These are phyloP conservation scores for Coelastrella sp. DNA, from an alignment of 139 green algal genomes.

Conservation along the genomic window DNA sequence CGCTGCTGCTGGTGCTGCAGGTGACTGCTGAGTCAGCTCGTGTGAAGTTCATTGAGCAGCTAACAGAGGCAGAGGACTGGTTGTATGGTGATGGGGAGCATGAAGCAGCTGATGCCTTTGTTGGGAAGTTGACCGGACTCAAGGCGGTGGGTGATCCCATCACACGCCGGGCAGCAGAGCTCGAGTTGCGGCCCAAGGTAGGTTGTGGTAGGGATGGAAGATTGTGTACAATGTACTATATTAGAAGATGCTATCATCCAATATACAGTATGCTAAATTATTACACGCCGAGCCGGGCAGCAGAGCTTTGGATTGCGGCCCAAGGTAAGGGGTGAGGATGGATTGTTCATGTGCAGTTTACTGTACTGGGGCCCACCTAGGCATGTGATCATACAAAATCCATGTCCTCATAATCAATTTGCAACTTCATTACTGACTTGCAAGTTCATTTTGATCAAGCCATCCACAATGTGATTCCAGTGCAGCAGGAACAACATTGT, in stretches of 20 bases:
- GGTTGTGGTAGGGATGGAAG: background rate
- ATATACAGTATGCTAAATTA: no score
- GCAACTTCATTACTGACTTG: no score
- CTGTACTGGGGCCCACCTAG: no score
- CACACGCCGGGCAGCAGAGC: conserved; percentile 58
- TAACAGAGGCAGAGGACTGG: conserved; percentile 93
- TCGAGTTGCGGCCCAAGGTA: conserved; percentile 56
- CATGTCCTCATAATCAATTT: no score
- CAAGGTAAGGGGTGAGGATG: no score
- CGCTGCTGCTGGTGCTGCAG: conserved; percentile 35
- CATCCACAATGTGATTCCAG: background rate
- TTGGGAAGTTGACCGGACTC: conserved; percentile 51
- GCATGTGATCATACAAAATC: no score
- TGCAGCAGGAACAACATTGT: background rate
- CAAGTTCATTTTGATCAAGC: background rate
- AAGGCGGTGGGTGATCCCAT: conserved; percentile 58
- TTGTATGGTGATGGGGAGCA: conserved; percentile 91
- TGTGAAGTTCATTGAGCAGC: conserved; percentile 60
- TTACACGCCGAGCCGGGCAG: no score
- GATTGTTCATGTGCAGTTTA: no score
- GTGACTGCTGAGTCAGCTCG: conserved; percentile 87
- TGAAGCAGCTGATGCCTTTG: conserved; percentile 43
- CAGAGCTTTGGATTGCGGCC: no score
- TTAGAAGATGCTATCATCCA: no score
- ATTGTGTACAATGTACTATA: no score